Percentiles rank a stretch among this genome's conserved stretches.
These are phyloP conservation scores for Capsella bursapastoris DNA, from an alignment of 345 rosid genomes.

Conservation along the genomic window DNA sequence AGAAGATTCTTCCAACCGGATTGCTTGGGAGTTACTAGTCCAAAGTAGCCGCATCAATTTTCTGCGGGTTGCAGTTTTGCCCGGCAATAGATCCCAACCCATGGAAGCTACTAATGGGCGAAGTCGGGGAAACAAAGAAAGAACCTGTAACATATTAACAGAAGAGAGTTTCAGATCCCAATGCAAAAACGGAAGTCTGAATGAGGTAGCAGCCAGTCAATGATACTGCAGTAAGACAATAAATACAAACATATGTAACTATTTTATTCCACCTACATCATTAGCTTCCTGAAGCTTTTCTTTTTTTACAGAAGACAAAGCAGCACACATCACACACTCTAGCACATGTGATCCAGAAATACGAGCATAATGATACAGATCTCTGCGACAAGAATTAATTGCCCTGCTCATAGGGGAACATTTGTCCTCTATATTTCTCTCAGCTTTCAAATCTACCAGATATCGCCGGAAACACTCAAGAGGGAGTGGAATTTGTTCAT, in stretches of 20 bases:
- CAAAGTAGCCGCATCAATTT: slow-evolving; percentile 84
- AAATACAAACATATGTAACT: slow-evolving; percentile 1
- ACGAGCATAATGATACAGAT: slow-evolving; percentile 89
- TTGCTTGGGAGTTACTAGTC: slow-evolving; percentile 67
- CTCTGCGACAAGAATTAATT: slow-evolving; percentile 69
- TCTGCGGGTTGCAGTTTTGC: slow-evolving; percentile 72
- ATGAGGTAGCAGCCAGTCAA: slow-evolving; percentile 17
- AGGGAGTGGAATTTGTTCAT: slow-evolving; percentile 65
- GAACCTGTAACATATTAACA: slow-evolving; percentile 58
- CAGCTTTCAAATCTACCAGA: slow-evolving; percentile 52
- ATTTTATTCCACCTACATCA: slow-evolving; percentile 63
- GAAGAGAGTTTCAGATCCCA: slow-evolving; percentile 34
- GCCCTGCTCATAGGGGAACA: slow-evolving; percentile 51
- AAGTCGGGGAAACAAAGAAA: slow-evolving; percentile 73
- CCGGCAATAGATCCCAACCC: slow-evolving; percentile 95
- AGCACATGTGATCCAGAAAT: slow-evolving; percentile 82
- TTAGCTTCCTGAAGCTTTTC: slow-evolving; percentile 83
- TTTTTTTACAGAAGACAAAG: slow-evolving; percentile 70
- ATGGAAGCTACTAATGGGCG: slow-evolving; percentile 86
- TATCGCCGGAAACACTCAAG: slow-evolving; percentile 62
- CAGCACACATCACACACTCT: slow-evolving; percentile 75
- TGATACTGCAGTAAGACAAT: slow-evolving; percentile 29
- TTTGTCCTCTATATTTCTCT: slow-evolving; percentile 49
- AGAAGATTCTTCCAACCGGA: slow-evolving; percentile 78
- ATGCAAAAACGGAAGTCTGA: slow-evolving; percentile 6